phyloP scores from a whole-genome alignment of 495 filamentous ascomycete species.

The Daldinia vernicosa region DNA sequence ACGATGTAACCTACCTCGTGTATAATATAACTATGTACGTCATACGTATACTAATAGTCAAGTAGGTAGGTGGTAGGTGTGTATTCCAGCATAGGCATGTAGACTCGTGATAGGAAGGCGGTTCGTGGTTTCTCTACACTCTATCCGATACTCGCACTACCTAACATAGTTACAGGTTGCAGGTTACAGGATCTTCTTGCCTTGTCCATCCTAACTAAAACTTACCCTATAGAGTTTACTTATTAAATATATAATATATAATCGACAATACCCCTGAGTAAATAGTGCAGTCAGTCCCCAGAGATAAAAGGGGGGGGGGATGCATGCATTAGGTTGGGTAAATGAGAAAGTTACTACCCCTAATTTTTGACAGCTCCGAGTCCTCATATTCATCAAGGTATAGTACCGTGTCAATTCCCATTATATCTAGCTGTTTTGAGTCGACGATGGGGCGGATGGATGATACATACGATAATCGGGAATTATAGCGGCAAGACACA shows the following conservation, averaged over 20 bases:
- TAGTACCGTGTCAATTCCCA: neutral
- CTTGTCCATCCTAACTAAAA: neutral
- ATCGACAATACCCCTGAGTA: neutral
- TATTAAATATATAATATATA: neutral
- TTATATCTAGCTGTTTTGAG: neutral
- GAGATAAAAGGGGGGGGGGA: neutral
- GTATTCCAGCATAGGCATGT: neutral
- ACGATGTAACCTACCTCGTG: too few relatives aligned
- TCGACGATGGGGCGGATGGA: neutral
- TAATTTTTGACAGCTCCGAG: too few relatives aligned
- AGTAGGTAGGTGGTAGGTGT: too few relatives aligned
- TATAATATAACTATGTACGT: too few relatives aligned
- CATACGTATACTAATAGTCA: too few relatives aligned
- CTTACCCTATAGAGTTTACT: neutral
- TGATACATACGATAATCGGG: slow-evolving; percentile 12
- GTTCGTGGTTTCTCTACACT: neutral
- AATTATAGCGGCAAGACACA: slow-evolving; percentile 21
- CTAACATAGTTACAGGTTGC: neutral
- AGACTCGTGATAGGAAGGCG: neutral
- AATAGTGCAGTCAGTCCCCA: neutral
- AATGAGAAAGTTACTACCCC: neutral
- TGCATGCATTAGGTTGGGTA: neutral
- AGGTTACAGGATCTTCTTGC: neutral
- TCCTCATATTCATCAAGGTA: neutral
- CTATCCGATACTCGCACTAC: neutral